Percentiles rank a stretch among this genome's conserved stretches.
Conservation (phyloP, 495 filamentous ascomycete species). For the Parmelia sp. region DNA sequence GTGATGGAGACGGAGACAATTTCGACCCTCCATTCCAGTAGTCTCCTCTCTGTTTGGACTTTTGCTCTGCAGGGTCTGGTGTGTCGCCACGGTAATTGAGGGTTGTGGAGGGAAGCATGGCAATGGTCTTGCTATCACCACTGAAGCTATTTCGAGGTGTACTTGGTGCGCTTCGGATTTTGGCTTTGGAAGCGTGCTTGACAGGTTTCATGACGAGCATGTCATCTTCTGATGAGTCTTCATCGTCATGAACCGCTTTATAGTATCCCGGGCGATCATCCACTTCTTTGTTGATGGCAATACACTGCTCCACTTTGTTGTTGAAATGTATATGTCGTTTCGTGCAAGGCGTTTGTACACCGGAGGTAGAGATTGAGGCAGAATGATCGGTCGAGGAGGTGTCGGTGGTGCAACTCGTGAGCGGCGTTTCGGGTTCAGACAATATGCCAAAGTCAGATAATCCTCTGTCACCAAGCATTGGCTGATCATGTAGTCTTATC, state of each 20-base stretch:
- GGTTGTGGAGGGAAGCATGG: conserved; percentile 84
- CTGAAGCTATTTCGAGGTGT: conserved; percentile 49
- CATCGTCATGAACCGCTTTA: conserved; percentile 41
- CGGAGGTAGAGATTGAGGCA: conserved; percentile 38
- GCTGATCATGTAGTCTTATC: conserved; percentile 37
- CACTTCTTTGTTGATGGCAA: conserved; percentile 80
- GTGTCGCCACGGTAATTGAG: conserved; percentile 82
- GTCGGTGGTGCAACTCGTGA: conserved; percentile 21
- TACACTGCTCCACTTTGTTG: conserved; percentile 90
- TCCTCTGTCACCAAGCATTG: conserved; percentile 45
- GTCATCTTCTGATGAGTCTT: conserved; percentile 66
- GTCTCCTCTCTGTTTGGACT: conserved; percentile 43
- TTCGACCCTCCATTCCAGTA: conserved; percentile 40
- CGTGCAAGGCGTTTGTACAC: conserved; percentile 60
- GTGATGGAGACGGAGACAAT: conserved; percentile 63
- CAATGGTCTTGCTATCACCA: conserved; percentile 81
- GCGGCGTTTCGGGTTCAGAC: conserved; percentile 26
- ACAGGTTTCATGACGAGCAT: conserved; percentile 78
- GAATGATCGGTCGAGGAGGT: conserved; percentile 28
- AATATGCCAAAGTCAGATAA: conserved; percentile 58
- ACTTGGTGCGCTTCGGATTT: conserved; percentile 38
- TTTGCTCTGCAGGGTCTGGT: conserved; percentile 55
- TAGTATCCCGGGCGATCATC: conserved; percentile 55
- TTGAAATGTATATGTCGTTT: conserved; percentile 93
- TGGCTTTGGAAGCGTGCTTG: conserved; percentile 38